phyloP scores from a whole-genome alignment of 1,139 yeast species.

The Scheffersomyces insectosa region DNA sequence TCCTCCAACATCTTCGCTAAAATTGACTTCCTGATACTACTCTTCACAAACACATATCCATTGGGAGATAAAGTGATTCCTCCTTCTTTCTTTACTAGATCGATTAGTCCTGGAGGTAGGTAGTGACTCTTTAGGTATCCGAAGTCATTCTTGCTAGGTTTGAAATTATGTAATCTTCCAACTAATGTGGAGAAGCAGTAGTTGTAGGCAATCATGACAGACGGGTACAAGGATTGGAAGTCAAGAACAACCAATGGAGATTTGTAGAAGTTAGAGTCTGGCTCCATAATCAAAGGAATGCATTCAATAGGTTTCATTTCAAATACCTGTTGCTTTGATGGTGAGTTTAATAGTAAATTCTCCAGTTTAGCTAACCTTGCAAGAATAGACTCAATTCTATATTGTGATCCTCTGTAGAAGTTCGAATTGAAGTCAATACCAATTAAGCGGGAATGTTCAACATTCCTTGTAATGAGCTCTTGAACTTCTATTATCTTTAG shows the following conservation, averaged over 20 bases:
- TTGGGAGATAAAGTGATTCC: conserved; percentile 75
- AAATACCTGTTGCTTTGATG: conserved; percentile 78
- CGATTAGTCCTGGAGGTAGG: conserved; percentile 59
- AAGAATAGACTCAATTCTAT: conserved; percentile 83
- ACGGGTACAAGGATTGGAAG: conserved; percentile 92
- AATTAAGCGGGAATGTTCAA: conserved; percentile 81
- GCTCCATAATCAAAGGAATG: conserved; percentile 91
- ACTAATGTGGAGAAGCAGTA: conserved; percentile 87
- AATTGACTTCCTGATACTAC: conserved; percentile 65
- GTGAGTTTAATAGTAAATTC: conserved; percentile 71
- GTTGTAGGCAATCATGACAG: conserved; percentile 87
- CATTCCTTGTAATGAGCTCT: conserved; percentile 69
- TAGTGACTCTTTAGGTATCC: conserved; percentile 47
- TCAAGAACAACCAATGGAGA: conserved; percentile 89
- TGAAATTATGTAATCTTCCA: conserved; percentile 63
- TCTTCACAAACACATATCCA: conserved; percentile 75
- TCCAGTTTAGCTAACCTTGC: conserved; percentile 75
- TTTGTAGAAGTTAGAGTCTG: conserved; percentile 78
- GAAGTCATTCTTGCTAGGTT: conserved; percentile 38
- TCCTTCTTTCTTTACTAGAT: conserved; percentile 49
- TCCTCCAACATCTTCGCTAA: conserved; percentile 85
- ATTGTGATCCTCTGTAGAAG: conserved; percentile 89
- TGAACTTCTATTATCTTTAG: conserved; percentile 56
- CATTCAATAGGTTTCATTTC: conserved; percentile 85
- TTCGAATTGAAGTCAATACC: conserved; percentile 92